phyloP scores from a whole-genome alignment of 164 flowering plant species.

The Vitis rotundifolia region DNA sequence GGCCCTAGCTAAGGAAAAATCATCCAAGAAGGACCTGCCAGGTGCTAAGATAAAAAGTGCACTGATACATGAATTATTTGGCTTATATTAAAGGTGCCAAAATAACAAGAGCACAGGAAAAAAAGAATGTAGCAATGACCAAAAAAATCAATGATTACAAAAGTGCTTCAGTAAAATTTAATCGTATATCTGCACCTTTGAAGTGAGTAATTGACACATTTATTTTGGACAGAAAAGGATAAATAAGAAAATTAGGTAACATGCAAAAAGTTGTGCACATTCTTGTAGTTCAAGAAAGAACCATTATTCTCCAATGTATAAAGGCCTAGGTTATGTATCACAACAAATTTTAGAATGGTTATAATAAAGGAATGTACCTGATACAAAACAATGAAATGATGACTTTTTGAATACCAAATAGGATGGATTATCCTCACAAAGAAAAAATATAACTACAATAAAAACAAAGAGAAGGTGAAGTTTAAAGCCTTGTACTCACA shows the following conservation, averaged over 20 bases:
- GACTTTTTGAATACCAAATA: not conserved
- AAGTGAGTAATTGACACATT: no score
- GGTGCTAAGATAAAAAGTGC: no score
- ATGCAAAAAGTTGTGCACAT: not conserved
- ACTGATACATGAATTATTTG: no score
- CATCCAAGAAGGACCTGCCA: no score
- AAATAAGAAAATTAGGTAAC: not conserved
- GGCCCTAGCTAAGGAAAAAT: no score
- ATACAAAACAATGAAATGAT: not conserved
- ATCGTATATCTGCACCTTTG: no score
- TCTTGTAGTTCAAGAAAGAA: no score
- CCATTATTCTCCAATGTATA: not conserved
- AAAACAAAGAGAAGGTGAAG: slow-evolving; percentile 3
- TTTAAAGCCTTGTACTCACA: slow-evolving; percentile 55
- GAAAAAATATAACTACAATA: not conserved
- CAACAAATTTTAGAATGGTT: not conserved
- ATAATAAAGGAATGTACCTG: not conserved
- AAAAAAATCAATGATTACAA: no score
- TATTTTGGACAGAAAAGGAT: not conserved
- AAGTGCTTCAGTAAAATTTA: no score
- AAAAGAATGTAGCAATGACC: no score
- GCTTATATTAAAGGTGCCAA: no score
- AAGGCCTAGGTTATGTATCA: not conserved
- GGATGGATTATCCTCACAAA: not conserved
- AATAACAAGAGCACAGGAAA: no score